These are phyloP conservation scores for Albifimbria verrucaria DNA, from an alignment of 2,329 filamentous ascomycete genomes.

Conservation along the genomic window DNA sequence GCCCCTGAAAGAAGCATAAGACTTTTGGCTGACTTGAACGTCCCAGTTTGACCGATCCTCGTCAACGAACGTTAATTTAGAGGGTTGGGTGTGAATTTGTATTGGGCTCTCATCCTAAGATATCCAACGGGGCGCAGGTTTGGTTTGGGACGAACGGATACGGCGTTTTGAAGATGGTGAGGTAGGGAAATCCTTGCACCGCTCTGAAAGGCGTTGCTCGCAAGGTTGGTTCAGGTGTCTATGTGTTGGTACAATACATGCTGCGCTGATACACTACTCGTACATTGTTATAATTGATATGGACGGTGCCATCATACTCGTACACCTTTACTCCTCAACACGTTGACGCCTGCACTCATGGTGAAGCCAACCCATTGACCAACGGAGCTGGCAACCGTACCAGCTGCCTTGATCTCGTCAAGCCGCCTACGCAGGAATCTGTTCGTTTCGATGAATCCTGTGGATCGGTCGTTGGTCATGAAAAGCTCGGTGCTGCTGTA, in stretches of 20 bases:
- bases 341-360: conserved; percentile 71
- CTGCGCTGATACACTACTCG: conserved; percentile 1
- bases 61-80: conserved; percentile 45
- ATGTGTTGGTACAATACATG: background rate
- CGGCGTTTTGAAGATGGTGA: no score
- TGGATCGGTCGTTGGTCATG: conserved; percentile 84
- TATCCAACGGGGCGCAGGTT: background rate
- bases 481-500: conserved; percentile 80
- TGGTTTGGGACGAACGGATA: no score
- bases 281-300: background rate
- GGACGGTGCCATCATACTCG: conserved; percentile 55
- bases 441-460: conserved; percentile 72
- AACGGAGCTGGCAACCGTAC: conserved; percentile 59
- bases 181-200: no score
- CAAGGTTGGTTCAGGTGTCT: background rate
- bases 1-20: background rate
- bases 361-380: conserved; percentile 82
- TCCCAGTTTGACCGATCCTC: conserved; percentile 54
- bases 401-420: conserved; percentile 63
- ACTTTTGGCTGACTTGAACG: conserved; percentile 19
- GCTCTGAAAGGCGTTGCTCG: background rate
- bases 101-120: background rate
- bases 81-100: background rate
- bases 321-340: conserved; percentile 83
- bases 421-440: conserved; percentile 75